Evolutionary conservation across 192 early-diverging fungal species (phyloP).

Genomic region (Piromyces sp.): DNA sequence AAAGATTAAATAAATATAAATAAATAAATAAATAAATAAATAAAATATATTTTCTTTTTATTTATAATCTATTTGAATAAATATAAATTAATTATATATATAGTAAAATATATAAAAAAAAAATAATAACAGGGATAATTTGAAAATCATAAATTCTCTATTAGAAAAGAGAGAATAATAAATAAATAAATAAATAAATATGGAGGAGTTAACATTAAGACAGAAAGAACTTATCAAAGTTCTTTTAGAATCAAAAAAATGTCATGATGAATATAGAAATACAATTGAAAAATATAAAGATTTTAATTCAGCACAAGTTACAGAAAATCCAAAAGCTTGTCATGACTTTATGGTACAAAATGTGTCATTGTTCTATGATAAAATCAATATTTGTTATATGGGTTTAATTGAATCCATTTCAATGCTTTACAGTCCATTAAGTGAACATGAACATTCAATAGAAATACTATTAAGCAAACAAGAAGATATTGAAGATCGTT

Average conservation of each 20-base stretch:
- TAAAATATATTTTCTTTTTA: too few relatives aligned
- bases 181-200: too few relatives aligned
- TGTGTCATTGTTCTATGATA: background rate
- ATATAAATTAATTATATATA: too few relatives aligned
- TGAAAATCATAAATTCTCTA: too few relatives aligned
- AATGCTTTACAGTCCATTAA: background rate
- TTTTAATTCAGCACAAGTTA: background rate
- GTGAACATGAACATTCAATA: background rate
- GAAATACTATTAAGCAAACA: background rate
- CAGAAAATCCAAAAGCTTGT: background rate
- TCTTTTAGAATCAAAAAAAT: background rate
- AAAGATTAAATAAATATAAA: too few relatives aligned
- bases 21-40: too few relatives aligned
- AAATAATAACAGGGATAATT: too few relatives aligned
- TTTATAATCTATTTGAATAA: too few relatives aligned
- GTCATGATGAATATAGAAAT: background rate
- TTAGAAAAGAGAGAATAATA: too few relatives aligned
- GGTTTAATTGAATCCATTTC: background rate
- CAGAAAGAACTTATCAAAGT: background rate
- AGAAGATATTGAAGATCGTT: background rate
- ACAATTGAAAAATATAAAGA: background rate
- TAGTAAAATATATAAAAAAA: too few relatives aligned
- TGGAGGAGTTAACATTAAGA: background rate
- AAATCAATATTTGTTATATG: background rate
- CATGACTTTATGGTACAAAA: background rate